phyloP scores from a whole-genome alignment of 73 alveolate genomes.

The Blepharisma japonicum region DNA sequence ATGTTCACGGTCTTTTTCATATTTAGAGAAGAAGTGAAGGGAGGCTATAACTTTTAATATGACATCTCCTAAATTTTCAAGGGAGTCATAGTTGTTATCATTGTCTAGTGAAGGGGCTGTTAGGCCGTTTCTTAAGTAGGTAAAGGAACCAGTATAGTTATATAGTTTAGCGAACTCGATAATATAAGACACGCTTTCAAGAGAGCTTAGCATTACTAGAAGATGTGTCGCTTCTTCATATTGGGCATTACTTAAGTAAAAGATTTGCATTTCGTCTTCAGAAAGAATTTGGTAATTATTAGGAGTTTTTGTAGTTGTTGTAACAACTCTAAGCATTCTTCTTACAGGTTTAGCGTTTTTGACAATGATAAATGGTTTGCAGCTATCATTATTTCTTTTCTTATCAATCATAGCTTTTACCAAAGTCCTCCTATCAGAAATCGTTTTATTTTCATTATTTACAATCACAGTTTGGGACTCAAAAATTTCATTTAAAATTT shows the following conservation, averaged over 20 bases:
- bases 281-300: not conserved
- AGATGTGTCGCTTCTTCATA: not conserved
- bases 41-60: not conserved
- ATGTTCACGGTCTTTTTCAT: not conserved
- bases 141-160: not conserved
- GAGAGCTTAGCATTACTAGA: not conserved
- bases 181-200: not conserved
- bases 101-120: not conserved
- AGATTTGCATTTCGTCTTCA: not conserved
- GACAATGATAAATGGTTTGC: not conserved
- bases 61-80: conserved; percentile 14
- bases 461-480: not conserved
- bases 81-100: not conserved
- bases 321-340: not conserved
- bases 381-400: not conserved
- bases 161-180: not conserved
- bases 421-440: too few species aligned
- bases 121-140: not conserved
- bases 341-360: conserved; percentile 1
- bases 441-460: too few species aligned
- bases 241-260: not conserved
- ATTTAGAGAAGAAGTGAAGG: not conserved
- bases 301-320: not conserved
- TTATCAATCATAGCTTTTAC: too few species aligned
- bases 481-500: not conserved